Base-by-base conservation (phyloP, 352 stramenopile species). In the Sclerospora graminicola region DNA sequence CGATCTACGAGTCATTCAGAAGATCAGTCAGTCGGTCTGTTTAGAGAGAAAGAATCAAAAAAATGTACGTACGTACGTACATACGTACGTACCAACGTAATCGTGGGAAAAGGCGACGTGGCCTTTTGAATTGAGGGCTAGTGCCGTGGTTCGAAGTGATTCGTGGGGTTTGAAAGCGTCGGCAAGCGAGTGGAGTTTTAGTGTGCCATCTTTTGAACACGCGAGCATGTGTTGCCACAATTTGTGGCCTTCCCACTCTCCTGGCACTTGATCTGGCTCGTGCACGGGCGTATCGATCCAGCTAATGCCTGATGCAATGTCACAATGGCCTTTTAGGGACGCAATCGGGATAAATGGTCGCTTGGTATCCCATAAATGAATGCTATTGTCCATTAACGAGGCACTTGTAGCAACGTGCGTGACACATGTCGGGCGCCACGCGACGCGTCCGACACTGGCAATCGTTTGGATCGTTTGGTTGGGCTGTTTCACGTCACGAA, bases 141-240 rank as follows among this genome's bases (percentile, higher is more conserved):
- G 48, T 4, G 81, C 72, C 2, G 77, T 77, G 0, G 78, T 84
- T 5, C 74, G 76, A 0, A 93, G 49, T 8, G 73, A 83, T 37
- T 89, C 74, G 30, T 93, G 78, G 1, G 73, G 78, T 40, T 93
- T 93, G 39, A 89, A 80, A 1, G 76, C 72, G 30, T 93, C 71
- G 0, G 81, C 75, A 16, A 94, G 78, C 2, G 82, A 88, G 46
- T 94, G 82, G 0, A 94, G 69, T 47, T 88, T 89, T 0, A 94
- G 53, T 2, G 82, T 94, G 0, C 79, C 80, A 43, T 94, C 82
- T 44, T 94, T 94, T 0, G 79, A 91, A 37, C 82, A 94, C 2
- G 79, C 77, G 16, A 94, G 59, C 73, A 93, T 89, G 45, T 93
- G 81, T 40, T 93, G 81, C 81, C 81, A 93, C 42, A 81, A 89